These are phyloP conservation scores for Hordeum pubiflorum DNA, from an alignment of 202 grass and related monocot genomes.

Conservation along the genomic window DNA sequence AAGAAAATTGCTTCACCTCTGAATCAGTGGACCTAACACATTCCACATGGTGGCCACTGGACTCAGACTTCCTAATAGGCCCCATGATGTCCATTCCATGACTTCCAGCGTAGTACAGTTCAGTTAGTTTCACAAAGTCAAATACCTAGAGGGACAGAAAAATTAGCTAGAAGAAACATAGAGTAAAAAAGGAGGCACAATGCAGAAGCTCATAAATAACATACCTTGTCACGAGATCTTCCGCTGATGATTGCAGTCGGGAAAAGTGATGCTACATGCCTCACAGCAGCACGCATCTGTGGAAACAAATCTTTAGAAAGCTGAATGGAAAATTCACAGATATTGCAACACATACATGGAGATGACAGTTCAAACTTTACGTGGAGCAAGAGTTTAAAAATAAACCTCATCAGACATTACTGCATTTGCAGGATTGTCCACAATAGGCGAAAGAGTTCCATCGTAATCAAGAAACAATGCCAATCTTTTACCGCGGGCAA, in stretches of 20 bases:
- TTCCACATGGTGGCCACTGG: constrained; percentile 37
- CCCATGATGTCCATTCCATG: constrained; percentile 99
- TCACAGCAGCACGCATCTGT: constrained; percentile 85
- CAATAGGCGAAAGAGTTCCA: constrained; percentile 89
- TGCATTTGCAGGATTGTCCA: constrained; percentile 86
- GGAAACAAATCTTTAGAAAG: constrained; percentile 23
- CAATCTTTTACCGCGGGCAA: constrained; percentile 56
- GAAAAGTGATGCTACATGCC: constrained; percentile 62
- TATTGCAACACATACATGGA: not conserved
- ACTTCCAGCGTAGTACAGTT: constrained; percentile 85
- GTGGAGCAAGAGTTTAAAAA: not conserved
- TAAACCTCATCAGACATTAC: constrained; percentile 70
- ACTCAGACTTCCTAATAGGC: constrained; percentile 45
- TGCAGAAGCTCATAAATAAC: not conserved
- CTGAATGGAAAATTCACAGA: not conserved
- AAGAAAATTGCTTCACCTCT: constrained; percentile 36
- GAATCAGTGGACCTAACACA: constrained; percentile 59
- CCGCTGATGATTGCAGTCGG: constrained; percentile 93
- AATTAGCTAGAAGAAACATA: not conserved
- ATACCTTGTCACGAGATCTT: constrained; percentile 90
- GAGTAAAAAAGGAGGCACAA: not conserved
- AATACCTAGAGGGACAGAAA: constrained; percentile 51
- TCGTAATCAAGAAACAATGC: constrained; percentile 96
- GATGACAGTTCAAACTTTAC: not conserved
- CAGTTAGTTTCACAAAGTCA: constrained; percentile 87